These are phyloP conservation scores for Puccinia coronata DNA, from an alignment of 1,284 basidiomycete species.

Conservation along the genomic window DNA sequence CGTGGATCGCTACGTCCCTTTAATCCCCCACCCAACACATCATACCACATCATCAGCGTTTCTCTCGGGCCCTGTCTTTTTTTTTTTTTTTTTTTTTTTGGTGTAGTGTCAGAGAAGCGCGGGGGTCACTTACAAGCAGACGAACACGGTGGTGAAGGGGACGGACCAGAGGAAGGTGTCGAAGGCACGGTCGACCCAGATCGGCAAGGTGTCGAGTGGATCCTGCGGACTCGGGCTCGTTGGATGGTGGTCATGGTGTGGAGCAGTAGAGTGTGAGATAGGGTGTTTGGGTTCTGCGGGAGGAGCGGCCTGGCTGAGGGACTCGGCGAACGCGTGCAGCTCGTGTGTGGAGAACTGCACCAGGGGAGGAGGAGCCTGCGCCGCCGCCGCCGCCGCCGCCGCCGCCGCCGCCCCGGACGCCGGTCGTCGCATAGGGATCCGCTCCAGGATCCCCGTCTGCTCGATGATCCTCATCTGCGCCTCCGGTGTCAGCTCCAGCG, in stretches of 20 bases:
- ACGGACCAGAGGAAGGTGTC: constrained; percentile 47
- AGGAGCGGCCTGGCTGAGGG: neutral
- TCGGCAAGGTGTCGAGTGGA: constrained; percentile 11
- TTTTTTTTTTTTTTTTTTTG: constrained; percentile 2
- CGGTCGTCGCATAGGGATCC: neutral
- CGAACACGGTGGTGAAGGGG: constrained; percentile 42
- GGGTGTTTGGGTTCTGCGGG: neutral
- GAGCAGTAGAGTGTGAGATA: neutral
- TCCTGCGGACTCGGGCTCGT: neutral
- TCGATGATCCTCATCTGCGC: constrained; percentile 30
- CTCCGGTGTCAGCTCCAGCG: constrained; percentile 11
- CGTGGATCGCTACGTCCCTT: constrained; percentile 49
- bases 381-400: neutral
- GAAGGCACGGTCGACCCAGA: constrained; percentile 38
- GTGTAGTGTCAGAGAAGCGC: neutral
- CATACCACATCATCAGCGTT: neutral
- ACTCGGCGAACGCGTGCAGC: neutral
- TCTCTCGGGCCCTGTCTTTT: neutral
- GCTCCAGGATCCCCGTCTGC: constrained; percentile 29
- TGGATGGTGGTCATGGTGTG: neutral
- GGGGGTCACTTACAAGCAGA: constrained; percentile 40
- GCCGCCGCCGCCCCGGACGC: neutral
- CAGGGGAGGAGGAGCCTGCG: constrained; percentile 19
- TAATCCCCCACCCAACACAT: neutral
- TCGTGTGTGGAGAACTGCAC: constrained; percentile 39